Conservation (phyloP, 2,329 filamentous ascomycete species). For the Fusarium nodosum region DNA sequence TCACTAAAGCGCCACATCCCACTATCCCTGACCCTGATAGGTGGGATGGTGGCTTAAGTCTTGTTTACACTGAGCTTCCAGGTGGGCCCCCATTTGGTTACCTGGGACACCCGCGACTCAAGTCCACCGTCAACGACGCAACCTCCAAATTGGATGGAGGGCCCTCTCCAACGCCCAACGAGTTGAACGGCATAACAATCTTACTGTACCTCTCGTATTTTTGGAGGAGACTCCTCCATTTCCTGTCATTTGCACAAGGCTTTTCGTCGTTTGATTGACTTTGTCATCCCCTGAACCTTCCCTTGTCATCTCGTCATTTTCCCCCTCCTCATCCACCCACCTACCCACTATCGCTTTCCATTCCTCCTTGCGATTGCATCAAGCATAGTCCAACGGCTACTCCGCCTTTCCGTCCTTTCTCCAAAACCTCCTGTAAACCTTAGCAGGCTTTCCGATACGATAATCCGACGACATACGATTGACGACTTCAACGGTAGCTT, state of each 20-base stretch:
- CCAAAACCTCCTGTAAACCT: conserved; percentile 32
- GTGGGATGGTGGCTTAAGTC: conserved; percentile 28
- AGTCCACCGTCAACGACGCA: conserved; percentile 35
- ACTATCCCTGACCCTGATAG: conserved; percentile 40
- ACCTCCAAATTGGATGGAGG: conserved; percentile 35
- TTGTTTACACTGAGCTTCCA: conserved; percentile 47
- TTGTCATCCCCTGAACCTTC: conserved; percentile 13
- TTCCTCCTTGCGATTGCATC: conserved; percentile 28
- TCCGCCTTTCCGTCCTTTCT: conserved; percentile 26
- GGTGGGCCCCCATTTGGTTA: conserved; percentile 45
- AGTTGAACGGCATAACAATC: conserved; percentile 38
- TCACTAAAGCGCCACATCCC: conserved; percentile 37
- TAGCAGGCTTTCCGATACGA: conserved; percentile 26
- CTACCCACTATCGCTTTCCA: conserved; percentile 14
- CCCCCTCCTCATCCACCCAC: conserved; percentile 4
- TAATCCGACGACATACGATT: conserved; percentile 4
- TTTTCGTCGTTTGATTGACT: conserved; percentile 7
- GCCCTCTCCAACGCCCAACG: conserved; percentile 30
- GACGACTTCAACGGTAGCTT: neutral
- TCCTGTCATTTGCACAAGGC: conserved; percentile 14
- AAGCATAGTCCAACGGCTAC: conserved; percentile 39
- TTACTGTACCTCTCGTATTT: conserved; percentile 20
- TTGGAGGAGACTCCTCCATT: conserved; percentile 24
- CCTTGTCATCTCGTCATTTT: conserved; percentile 13
- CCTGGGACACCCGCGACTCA: conserved; percentile 42